A percentile compares a stretch with the other conserved stretches of the same genome.
Evolutionary conservation across 306 rosid genomes (phyloP).

Genomic region (Ormosia emarginata): DNA sequence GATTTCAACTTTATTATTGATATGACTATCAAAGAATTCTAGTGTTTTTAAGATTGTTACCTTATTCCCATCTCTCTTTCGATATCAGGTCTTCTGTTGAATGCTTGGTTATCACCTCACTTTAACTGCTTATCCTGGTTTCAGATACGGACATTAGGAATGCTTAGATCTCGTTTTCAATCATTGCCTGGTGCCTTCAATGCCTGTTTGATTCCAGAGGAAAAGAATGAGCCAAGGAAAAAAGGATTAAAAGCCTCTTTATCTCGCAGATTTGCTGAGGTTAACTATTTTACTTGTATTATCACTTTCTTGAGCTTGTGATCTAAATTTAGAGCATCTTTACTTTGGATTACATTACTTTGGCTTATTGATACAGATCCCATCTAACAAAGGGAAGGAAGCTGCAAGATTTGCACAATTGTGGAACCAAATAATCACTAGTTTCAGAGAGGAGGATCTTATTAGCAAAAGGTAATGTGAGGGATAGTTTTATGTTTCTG

Average conservation of each 20-base stretch:
- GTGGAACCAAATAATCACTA: conserved; percentile 92
- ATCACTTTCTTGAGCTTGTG: conserved; percentile 3
- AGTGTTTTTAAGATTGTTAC: not conserved
- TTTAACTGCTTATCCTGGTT: conserved; percentile 26
- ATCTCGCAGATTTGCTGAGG: conserved; percentile 61
- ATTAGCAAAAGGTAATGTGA: conserved; percentile 64
- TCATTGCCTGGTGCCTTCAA: conserved; percentile 94
- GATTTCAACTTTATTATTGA: not conserved
- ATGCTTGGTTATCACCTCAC: not conserved
- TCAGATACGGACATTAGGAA: conserved; percentile 96
- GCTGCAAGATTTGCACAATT: conserved; percentile 96
- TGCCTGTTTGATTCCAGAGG: conserved; percentile 74
- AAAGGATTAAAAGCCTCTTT: conserved; percentile 87
- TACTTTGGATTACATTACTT: not conserved
- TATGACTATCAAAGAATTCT: not conserved
- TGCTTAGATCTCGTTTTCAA: conserved; percentile 94
- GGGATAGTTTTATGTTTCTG: not conserved
- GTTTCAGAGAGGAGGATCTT: conserved; percentile 98
- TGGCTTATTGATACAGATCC: conserved; percentile 39
- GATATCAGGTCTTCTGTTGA: not conserved
- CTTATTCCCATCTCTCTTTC: not conserved
- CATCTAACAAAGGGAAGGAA: conserved; percentile 72
- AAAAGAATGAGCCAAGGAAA: conserved; percentile 72
- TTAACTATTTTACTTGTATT: conserved; percentile 6
- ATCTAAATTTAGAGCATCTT: not conserved